Evolutionary conservation across 176 grass and related monocot species (phyloP), one percentile per base, ranked within the genome.

Genomic region (Aegilops longissima): DNA sequence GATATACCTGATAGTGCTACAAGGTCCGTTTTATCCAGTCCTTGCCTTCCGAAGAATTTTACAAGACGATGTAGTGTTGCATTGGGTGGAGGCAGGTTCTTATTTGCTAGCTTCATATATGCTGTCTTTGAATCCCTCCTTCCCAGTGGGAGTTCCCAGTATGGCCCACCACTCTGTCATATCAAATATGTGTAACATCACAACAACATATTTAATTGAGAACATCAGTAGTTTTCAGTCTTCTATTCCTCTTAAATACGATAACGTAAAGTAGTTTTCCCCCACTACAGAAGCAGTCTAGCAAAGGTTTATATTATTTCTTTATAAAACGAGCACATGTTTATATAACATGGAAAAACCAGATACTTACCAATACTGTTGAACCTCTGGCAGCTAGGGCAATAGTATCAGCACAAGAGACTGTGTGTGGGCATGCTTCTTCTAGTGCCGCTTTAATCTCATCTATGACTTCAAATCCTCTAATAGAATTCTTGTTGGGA

Each of bases 61-160:
- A 84, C 65, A 25, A 92, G 92, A 82, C 89, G 86, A 69, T 86
- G 91, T 24, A 92, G 68, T 52, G 88, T 94, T 66, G 86, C 92
- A 71, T 96, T 96, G 80, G 94, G 92, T 82, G 94, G 92, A 69
- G 94, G 92, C 51, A 96, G 90, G 88, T 90, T 93, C 83, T 87
- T 91, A 77, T 99, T 99, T 73, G 97, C 90, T 14, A 93, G 87
- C 69, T 86, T 92, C 61, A 99, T 91, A 69, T 93, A 91, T 70
- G 94, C 97, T 52, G 82, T 86, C 81, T 88, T 87, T 38, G 94
- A 94, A 66, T 99, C 97, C 86, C 88, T 94, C 79, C 94, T 94
- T 58, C 97, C 97, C n/a, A 99, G 61, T 9, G 94, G 87, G 84
- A 99, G 90, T 49, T 94, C 92, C 94, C 94, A 99, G 62, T 87